Evolutionary conservation across 1,139 yeast species (phyloP).

Genomic region (Sugiyamaella grinbergsii): DNA sequence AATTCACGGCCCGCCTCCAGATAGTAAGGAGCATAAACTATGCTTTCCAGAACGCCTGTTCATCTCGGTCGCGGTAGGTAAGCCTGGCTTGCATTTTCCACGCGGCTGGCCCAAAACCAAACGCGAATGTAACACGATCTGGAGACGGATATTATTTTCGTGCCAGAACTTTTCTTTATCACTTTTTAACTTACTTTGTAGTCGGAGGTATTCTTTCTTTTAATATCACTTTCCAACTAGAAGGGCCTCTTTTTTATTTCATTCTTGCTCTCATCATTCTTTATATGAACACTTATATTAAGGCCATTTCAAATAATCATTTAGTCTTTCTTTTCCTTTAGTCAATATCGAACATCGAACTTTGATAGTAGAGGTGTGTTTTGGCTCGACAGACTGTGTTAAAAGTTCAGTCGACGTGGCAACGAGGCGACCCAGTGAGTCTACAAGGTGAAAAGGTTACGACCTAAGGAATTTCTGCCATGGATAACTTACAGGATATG

Average conservation of each 20-base stretch:
- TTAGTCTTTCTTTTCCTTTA: no score
- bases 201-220: not conserved
- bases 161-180: conserved; percentile 2
- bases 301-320: no score
- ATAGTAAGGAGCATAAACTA: no score
- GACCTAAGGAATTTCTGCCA: conserved; percentile 7
- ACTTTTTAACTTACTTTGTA: no score
- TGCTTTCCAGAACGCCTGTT: conserved; percentile 1
- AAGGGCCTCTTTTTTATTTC: not conserved
- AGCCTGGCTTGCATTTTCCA: not conserved
- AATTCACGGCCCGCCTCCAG: no score
- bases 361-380: no score
- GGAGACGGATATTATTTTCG: not conserved
- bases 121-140: conserved; percentile 18
- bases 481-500: conserved; percentile 24
- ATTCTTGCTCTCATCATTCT: not conserved
- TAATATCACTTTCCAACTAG: not conserved
- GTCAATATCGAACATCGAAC: no score
- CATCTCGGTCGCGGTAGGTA: conserved; percentile 1
- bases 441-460: no score
- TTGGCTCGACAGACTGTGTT: no score
- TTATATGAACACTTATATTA: not conserved
- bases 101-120: conserved; percentile 9
- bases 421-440: no score
- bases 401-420: no score